Percentiles rank a stretch among this genome's conserved stretches.
Conservation (phyloP, 345 rosid genomes). For the Geranium brycei region DNA sequence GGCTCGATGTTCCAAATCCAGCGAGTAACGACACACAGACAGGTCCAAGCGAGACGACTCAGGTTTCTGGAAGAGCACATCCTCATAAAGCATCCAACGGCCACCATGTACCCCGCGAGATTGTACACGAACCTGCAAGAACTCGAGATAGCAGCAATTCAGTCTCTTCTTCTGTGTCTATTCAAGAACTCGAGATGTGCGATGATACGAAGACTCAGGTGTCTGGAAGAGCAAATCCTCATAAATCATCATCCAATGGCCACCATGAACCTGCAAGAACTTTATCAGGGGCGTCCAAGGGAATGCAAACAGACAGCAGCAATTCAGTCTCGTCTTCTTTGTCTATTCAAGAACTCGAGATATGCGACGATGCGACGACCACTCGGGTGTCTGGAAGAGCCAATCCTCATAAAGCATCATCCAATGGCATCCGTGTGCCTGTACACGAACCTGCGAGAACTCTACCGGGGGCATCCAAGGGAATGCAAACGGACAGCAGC, state of each 20-base stretch:
- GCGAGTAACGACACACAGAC: constrained; percentile 19
- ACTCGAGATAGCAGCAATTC: constrained; percentile 50
- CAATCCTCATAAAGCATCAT: no score
- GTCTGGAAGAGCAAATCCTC: no score
- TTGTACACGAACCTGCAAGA: constrained; percentile 23
- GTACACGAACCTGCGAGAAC: constrained; percentile 1
- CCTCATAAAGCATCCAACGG: constrained; percentile 20
- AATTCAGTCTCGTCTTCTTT: constrained; percentile 64
- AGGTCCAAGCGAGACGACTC: constrained; percentile 20
- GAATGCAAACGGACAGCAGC: constrained; percentile 56
- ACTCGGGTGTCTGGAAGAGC: no score
- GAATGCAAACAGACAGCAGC: constrained; percentile 56
- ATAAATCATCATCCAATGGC: no score
- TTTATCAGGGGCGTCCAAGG: constrained; percentile 33
- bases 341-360: constrained; percentile 69
- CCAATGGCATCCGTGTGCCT: no score
- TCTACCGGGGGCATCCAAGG: constrained; percentile 32
- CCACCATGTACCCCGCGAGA: constrained; percentile 17
- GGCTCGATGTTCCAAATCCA: constrained; percentile 33
- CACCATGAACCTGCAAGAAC: constrained; percentile 3
- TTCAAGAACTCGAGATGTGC: constrained; percentile 65
- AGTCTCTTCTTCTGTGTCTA: constrained; percentile 59
- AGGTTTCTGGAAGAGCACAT: constrained; percentile 25
- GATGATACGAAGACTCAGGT: constrained; percentile 45
- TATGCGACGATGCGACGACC: constrained; percentile 71